Percentiles rank a stretch among this genome's conserved stretches.
These are phyloP conservation scores for Dictyostelium brefeldianum DNA, from an alignment of 78 protist genomes.

Conservation along the genomic window DNA sequence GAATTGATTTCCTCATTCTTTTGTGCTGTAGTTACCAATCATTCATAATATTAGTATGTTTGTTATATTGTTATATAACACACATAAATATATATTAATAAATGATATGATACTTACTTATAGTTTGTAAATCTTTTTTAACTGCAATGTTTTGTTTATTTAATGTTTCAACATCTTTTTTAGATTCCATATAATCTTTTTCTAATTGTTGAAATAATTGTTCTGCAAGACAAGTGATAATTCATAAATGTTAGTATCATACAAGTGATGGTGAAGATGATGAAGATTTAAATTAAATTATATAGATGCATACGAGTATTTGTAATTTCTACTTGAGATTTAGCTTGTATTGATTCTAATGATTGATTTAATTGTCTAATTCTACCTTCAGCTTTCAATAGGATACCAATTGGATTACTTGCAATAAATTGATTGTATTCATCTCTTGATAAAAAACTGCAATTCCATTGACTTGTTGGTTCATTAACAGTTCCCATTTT, in stretches of 20 bases:
- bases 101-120: slow-evolving; percentile 25
- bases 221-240: background rate
- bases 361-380: slow-evolving; percentile 60
- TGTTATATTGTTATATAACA: background rate
- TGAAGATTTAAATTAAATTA: background rate
- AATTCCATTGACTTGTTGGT: slow-evolving; percentile 27
- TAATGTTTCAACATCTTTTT: slow-evolving; percentile 37
- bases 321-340: slow-evolving; percentile 40
- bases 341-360: slow-evolving; percentile 57
- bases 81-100: background rate
- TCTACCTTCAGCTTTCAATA: slow-evolving; percentile 49
- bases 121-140: slow-evolving; percentile 39
- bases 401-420: slow-evolving; percentile 32
- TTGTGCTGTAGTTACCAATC: background rate
- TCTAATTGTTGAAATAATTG: slow-evolving; percentile 81
- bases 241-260: background rate
- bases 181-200: slow-evolving; percentile 26
- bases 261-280: background rate
- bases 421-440: slow-evolving; percentile 38
- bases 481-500: slow-evolving; percentile 4
- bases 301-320: slow-evolving; percentile 40
- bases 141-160: slow-evolving; percentile 16
- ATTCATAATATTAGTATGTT: background rate
- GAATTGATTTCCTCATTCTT: slow-evolving; percentile 24
- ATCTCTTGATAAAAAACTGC: slow-evolving; percentile 66